These are phyloP conservation scores for Penicillium goetzii DNA, from an alignment of 495 filamentous ascomycete genomes.

Conservation along the genomic window DNA sequence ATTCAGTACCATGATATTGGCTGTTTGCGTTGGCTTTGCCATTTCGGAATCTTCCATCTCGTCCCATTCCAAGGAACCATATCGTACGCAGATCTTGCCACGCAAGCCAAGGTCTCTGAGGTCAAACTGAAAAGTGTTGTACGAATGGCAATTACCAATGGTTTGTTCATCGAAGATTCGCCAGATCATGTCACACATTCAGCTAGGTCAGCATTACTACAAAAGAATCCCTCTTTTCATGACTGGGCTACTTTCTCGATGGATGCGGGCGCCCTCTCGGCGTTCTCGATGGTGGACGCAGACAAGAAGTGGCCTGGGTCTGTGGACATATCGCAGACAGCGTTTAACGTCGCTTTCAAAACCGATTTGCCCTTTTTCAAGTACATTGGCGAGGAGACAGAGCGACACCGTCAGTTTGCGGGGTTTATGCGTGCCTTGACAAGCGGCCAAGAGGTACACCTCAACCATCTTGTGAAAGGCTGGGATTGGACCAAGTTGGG, in stretches of 20 bases:
- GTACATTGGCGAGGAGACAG: slow-evolving; percentile 12
- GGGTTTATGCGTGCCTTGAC: slow-evolving; percentile 28
- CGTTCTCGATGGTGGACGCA: slow-evolving; percentile 26
- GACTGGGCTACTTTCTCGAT: slow-evolving; percentile 23
- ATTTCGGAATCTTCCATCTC: slow-evolving; percentile 31
- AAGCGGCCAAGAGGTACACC: slow-evolving; percentile 19
- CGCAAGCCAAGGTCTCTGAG: slow-evolving; percentile 26
- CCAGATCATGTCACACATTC: slow-evolving; percentile 30
- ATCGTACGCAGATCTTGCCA: slow-evolving; percentile 33
- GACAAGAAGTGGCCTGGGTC: slow-evolving; percentile 19
- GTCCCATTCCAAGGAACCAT: slow-evolving; percentile 33
- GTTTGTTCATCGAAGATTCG: slow-evolving; percentile 31
- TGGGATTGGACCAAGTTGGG: slow-evolving; percentile 31
- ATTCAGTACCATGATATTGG: slow-evolving; percentile 16
- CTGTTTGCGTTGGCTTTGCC: slow-evolving; percentile 21
- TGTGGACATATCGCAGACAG: slow-evolving; percentile 28
- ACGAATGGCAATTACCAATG: slow-evolving; percentile 43
- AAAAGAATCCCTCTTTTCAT: slow-evolving; percentile 19
- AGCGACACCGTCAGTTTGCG: slow-evolving; percentile 22
- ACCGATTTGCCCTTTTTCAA: slow-evolving; percentile 36
- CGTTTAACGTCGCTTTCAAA: slow-evolving; percentile 32
- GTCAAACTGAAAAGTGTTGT: slow-evolving; percentile 30
- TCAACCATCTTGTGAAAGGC: slow-evolving; percentile 31
- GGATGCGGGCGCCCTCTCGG: slow-evolving; percentile 17
- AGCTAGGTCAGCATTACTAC: slow-evolving; percentile 33